These are phyloP conservation scores for Colletotrichum cuscutae DNA, from an alignment of 2,329 filamentous ascomycete species.

Conservation along the genomic window DNA sequence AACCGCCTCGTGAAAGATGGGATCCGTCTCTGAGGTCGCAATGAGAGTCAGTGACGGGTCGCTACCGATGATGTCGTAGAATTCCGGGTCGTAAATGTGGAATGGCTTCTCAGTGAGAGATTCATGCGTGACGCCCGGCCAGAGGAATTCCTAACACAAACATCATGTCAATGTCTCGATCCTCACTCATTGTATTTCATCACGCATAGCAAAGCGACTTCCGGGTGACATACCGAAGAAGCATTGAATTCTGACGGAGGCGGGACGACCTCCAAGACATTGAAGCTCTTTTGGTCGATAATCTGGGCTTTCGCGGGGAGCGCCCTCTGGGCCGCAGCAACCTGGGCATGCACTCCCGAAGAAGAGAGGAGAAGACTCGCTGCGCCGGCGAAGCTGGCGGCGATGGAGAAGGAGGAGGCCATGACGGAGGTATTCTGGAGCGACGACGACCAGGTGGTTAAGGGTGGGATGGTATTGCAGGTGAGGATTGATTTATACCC, in stretches of 20 bases:
- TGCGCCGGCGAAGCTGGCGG: too few species aligned
- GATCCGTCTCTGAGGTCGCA: slow-evolving; percentile 54
- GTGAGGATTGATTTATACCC: too few species aligned
- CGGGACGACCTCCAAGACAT: slow-evolving; percentile 50
- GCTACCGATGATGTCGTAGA: slow-evolving; percentile 59
- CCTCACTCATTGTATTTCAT: too few species aligned
- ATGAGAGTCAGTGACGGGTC: slow-evolving; percentile 61
- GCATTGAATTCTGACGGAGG: slow-evolving; percentile 49
- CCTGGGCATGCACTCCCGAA: slow-evolving; percentile 31
- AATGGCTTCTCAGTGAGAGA: slow-evolving; percentile 51
- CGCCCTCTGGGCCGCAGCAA: background rate
- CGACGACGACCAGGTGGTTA: too few species aligned
- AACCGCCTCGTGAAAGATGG: slow-evolving; percentile 66
- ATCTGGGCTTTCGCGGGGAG: slow-evolving; percentile 46
- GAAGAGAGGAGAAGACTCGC: background rate
- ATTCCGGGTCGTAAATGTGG: slow-evolving; percentile 61
- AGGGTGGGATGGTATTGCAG: too few species aligned
- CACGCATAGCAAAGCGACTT: too few species aligned
- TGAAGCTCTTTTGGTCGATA: slow-evolving; percentile 56
- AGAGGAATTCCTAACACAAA: slow-evolving; percentile 50
- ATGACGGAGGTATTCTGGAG: too few species aligned
- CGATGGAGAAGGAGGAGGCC: too few species aligned
- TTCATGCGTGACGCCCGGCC: slow-evolving; percentile 53
- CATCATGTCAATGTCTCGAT: background rate
- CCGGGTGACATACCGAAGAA: slow-evolving; percentile 43